Evolutionary conservation across 768 basidiomycete genomes (phyloP).

Genomic region (Heimioporus sp.): DNA sequence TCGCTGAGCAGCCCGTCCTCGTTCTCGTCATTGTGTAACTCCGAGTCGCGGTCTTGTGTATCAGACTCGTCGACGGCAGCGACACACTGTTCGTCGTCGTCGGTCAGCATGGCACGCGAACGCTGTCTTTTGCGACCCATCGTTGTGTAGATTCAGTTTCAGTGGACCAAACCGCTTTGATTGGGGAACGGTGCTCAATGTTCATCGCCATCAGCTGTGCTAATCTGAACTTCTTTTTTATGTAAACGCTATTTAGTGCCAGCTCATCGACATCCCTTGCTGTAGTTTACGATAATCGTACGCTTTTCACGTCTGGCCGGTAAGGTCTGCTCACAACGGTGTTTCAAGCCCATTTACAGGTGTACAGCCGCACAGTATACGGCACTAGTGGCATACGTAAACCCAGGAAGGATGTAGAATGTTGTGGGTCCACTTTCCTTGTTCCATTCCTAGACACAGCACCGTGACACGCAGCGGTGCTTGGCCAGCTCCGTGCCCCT

Average conservation of each 20-base stretch:
- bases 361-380: too few species aligned
- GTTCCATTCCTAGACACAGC: too few species aligned
- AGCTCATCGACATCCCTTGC: too few species aligned
- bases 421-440: conserved; percentile 9
- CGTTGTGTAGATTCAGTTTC: neutral
- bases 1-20: conserved; percentile 16
- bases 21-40: conserved; percentile 5
- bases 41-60: conserved; percentile 1
- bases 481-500: too few species aligned
- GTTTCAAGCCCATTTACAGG: too few species aligned
- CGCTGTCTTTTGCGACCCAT: conserved; percentile 48
- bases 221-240: too few species aligned
- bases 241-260: too few species aligned
- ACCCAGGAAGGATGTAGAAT: neutral
- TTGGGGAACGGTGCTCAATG: neutral
- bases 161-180: too few species aligned
- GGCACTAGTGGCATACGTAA: neutral
- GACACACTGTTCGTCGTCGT: conserved; percentile 25
- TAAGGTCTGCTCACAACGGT: too few species aligned
- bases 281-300: neutral
- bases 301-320: too few species aligned
- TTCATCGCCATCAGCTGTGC: neutral
- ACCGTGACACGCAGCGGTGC: too few species aligned
- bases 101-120: conserved; percentile 36
- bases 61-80: conserved; percentile 14